These are phyloP conservation scores for Coemansia sp. DNA, from an alignment of 192 early-diverging fungal species.

Conservation along the genomic window DNA sequence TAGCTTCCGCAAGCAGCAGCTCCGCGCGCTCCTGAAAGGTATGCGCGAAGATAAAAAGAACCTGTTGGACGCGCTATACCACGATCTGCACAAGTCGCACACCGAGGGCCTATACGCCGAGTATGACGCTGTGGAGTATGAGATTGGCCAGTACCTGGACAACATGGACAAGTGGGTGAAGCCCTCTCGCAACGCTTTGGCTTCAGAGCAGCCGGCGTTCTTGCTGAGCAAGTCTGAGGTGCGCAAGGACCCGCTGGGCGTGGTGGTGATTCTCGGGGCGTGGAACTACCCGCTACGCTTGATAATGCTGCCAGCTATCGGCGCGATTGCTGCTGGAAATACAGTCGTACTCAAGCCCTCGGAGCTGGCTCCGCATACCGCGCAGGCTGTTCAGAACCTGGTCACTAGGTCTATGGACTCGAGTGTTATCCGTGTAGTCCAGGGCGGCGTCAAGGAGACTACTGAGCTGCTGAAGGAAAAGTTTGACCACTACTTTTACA, in stretches of 20 bases:
- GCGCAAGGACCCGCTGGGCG: slow-evolving; percentile 79
- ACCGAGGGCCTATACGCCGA: slow-evolving; percentile 62
- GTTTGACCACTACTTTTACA: slow-evolving; percentile 95
- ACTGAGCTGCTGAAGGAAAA: slow-evolving; percentile 71
- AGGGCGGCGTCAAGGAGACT: slow-evolving; percentile 76
- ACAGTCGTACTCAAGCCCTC: slow-evolving; percentile 83
- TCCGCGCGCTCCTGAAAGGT: slow-evolving; percentile 62
- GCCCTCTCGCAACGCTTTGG: slow-evolving; percentile 43
- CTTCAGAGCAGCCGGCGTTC: slow-evolving; percentile 43
- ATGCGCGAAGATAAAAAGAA: slow-evolving; percentile 63
- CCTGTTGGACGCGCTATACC: slow-evolving; percentile 58
- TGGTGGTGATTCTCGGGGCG: slow-evolving; percentile 71
- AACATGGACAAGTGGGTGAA: slow-evolving; percentile 65
- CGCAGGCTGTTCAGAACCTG: slow-evolving; percentile 63
- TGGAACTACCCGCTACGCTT: slow-evolving; percentile 75
- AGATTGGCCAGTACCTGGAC: slow-evolving; percentile 60
- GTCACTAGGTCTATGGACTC: slow-evolving; percentile 78
- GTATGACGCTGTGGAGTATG: slow-evolving; percentile 55
- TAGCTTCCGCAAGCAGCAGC: slow-evolving; percentile 58
- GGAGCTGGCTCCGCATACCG: slow-evolving; percentile 72
- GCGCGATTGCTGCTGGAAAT: slow-evolving; percentile 91
- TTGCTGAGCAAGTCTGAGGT: slow-evolving; percentile 56
- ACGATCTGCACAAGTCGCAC: slow-evolving; percentile 63
- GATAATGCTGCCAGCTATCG: slow-evolving; percentile 69
- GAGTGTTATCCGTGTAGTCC: slow-evolving; percentile 65